phyloP scores from a whole-genome alignment of 2,329 filamentous ascomycete genomes.

The Talaromyces rugulosus region DNA sequence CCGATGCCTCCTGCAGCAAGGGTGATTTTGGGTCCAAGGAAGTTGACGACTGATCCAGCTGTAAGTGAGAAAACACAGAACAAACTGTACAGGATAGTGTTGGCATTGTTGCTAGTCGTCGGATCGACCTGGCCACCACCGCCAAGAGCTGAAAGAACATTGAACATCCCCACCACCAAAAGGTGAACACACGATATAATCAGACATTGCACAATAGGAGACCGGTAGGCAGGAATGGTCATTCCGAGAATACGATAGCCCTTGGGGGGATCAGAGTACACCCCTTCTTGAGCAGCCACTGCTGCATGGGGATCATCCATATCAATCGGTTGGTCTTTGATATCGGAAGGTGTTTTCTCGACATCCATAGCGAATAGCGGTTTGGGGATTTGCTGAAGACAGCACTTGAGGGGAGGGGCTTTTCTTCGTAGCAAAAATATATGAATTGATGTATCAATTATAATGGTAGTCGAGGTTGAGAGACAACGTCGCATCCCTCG shows the following conservation, averaged over 20 bases:
- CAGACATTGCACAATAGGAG: constrained; percentile 15
- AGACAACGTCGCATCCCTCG: not conserved
- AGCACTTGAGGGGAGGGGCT: no score
- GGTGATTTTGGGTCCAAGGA: constrained; percentile 64
- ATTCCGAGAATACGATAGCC: constrained; percentile 14
- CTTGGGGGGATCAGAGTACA: constrained; percentile 6
- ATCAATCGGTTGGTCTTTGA: constrained; percentile 7
- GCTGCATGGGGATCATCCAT: not conserved
- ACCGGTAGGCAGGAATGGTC: constrained; percentile 15
- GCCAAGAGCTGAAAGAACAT: constrained; percentile 16
- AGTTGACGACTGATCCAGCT: constrained; percentile 61
- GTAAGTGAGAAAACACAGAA: constrained; percentile 16
- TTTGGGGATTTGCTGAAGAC: not conserved
- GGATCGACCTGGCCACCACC: constrained; percentile 18
- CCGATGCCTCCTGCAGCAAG: constrained; percentile 70
- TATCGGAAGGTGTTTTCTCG: not conserved
- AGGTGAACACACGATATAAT: constrained; percentile 16
- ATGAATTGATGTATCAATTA: no score
- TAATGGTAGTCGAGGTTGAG: not conserved
- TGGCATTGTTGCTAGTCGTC: constrained; percentile 16
- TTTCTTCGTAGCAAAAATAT: not conserved
- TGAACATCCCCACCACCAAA: constrained; percentile 18
- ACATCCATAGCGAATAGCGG: not conserved
- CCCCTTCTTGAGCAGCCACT: not conserved
- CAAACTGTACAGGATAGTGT: constrained; percentile 16